Base-by-base conservation (phyloP, 164 flowering plant genomes). In the Aristolochia californica region DNA sequence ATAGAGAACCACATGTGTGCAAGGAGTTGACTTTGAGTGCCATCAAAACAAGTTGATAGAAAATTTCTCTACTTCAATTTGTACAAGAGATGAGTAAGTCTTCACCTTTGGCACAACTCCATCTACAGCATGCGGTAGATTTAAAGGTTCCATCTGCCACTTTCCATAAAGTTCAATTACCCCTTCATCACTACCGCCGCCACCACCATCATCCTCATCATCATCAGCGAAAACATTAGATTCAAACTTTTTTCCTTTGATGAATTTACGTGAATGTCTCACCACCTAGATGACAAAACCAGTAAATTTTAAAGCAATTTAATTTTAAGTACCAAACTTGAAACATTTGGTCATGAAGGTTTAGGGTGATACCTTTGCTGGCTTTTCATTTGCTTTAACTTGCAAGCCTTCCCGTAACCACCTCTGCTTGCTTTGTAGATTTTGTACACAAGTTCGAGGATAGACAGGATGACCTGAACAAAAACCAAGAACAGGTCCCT, bases 401-500 rank as follows among this genome's bases (percentile, higher is more conserved):
- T 93, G 97, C 63, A 87, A 70, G 53, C 83, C 97, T 23, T 93
- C 98, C 45, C 84, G 82, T 58, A 93, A 70, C 98, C 98, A 93
- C 72, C 85, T 83, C 47, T 82, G 78, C 74, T 79, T 85, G 21
- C 97, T 80, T 55, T 68, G 86, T 24, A 93, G 80, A 14, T 70
- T 80, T 67, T 89, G 91, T 26, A 93, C 97, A 81, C 88, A 82
- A 58, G 75, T 65, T 47, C 98, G 81, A 68, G 96, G 97, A 58
- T 83, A 93, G 25, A 93, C 97, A n/a, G 96, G 77, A 74, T 82
- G 83, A 58, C 97, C 94, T 60, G 91, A 80, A 73, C 88, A 82
- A 68, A 69, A 83, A 20, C 98, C 98, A 59, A 93, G 75, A 27
- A 87, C 57, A 22, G 98, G 98, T 57, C 87, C 94, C 74, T 78